phyloP scores from a whole-genome alignment of 2,329 filamentous ascomycete genomes.

The Talaromyces sp. region DNA sequence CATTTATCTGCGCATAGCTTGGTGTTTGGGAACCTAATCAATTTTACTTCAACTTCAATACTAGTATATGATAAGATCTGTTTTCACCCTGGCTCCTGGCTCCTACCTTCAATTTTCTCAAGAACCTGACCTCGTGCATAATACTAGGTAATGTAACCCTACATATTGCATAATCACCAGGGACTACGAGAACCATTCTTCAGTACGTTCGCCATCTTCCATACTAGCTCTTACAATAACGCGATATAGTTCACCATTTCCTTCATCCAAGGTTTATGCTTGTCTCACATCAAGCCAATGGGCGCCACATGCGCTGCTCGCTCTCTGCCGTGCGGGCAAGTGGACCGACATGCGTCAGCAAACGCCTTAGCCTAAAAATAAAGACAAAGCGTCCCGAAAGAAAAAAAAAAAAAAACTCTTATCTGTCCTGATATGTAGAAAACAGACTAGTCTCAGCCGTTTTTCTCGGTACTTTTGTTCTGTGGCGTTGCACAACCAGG shows the following conservation, averaged over 20 bases:
- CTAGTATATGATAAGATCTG: not conserved
- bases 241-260: too few relatives aligned
- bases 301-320: not conserved
- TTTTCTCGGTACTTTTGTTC: not conserved
- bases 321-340: not conserved
- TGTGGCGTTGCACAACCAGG: too few relatives aligned
- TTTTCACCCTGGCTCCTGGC: too few relatives aligned
- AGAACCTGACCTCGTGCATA: too few relatives aligned
- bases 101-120: too few relatives aligned
- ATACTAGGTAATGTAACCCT: not conserved
- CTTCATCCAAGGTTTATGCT: not conserved
- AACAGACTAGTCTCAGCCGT: not conserved
- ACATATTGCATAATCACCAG: not conserved
- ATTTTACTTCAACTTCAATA: not conserved
- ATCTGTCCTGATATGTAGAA: not conserved
- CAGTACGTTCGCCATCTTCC: too few relatives aligned
- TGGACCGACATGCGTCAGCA: constrained; percentile 15
- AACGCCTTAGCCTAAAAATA: constrained; percentile 10
- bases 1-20: constrained; percentile 22
- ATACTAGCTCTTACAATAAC: too few relatives aligned
- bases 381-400: not conserved
- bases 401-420: not conserved
- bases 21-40: constrained; percentile 16
- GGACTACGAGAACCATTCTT: too few relatives aligned
- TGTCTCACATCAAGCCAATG: not conserved